Base-by-base conservation (phyloP, 257 asterid genomes). In the Plectranthus barbatus region DNA sequence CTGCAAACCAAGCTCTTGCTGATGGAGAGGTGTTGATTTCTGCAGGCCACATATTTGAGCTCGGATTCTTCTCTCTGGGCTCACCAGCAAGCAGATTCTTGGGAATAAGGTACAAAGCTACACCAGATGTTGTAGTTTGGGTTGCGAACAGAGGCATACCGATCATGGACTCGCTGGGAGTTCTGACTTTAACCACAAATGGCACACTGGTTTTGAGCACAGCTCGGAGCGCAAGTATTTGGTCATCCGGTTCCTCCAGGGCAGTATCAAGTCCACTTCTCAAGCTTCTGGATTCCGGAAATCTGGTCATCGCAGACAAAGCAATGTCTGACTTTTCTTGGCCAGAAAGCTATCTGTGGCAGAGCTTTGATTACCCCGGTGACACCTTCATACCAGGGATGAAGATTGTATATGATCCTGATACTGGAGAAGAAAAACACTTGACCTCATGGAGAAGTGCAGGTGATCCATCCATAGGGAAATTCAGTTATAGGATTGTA, bases 61-160 rank as follows among this genome's bases (percentile, higher is more conserved):
- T 56, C 7, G 62, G 62, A 11, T 56, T 56, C 62, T 36, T 56
- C 48, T 56, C 48, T 7, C 48, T 24, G 7, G 48, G 62, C 48
- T 19, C 47, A 18, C 55, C 74, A 34, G 31, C 33, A 4, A 7
- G 0, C 17, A 53, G 54, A 44, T 69, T 51, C 49, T 12, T 69
- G 15, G 74, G 69, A 11, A 61, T 61, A 19, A 10, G 74, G 51
- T 53, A 52, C 12, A 51, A 3, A 52, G 69, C 57, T 44, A 60
- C 69, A n/a, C 74, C 74, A 24, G 64, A 69, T 4, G 45, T 42
- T 12, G 19, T 69, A 6, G 58, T 69, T 19, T 69, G 74, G 74
- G 51, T 69, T 29, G 74, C 74, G 29, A 61, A 69, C 63, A 45
- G 69, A 21, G 8, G 42, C 1, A 53, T 6, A 0, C 64, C 74